A percentile compares a stretch with the other conserved stretches of the same genome.
Conservation (phyloP, 192 early-diverging fungal genomes). For the Rhizophagus sp. region DNA sequence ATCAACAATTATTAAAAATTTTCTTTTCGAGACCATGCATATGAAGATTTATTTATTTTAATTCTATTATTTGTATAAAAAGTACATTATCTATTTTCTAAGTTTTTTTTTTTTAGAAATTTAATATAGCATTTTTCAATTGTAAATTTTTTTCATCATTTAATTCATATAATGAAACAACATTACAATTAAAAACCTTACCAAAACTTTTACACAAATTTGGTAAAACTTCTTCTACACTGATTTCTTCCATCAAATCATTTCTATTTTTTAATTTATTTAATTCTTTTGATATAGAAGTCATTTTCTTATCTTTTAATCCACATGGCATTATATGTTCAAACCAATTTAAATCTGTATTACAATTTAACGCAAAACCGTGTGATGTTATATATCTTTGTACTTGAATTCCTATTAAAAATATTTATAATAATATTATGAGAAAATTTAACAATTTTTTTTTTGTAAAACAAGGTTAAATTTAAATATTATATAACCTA, state of each 20-base stretch:
- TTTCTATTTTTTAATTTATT: conserved; percentile 13
- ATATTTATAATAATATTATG: background rate
- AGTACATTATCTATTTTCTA: too few species aligned
- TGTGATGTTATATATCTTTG: conserved; percentile 86
- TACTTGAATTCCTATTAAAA: conserved; percentile 72
- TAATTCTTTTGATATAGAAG: conserved; percentile 66
- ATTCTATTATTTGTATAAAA: too few species aligned
- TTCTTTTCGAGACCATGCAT: too few species aligned
- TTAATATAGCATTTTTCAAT: background rate
- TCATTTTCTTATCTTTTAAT: conserved; percentile 72
- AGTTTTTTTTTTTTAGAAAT: background rate
- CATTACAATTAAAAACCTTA: conserved; percentile 43
- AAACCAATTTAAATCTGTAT: conserved; percentile 87
- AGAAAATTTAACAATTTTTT: too few species aligned
- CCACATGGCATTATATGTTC: conserved; percentile 91
- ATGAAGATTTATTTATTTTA: too few species aligned
- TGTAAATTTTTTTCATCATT: background rate
- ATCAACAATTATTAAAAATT: too few species aligned
- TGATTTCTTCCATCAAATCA: conserved; percentile 20
- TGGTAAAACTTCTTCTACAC: conserved; percentile 57
- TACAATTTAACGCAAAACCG: conserved; percentile 94
- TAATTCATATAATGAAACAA: conserved; percentile 37
- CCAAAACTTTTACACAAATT: conserved; percentile 49
- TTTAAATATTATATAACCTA: conserved; percentile 57
- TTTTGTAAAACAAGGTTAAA: background rate